Percentiles rank a stretch among this genome's conserved stretches.
Evolutionary conservation across 768 basidiomycete species (phyloP).

Genomic region (Coprinopsis cinerea): DNA sequence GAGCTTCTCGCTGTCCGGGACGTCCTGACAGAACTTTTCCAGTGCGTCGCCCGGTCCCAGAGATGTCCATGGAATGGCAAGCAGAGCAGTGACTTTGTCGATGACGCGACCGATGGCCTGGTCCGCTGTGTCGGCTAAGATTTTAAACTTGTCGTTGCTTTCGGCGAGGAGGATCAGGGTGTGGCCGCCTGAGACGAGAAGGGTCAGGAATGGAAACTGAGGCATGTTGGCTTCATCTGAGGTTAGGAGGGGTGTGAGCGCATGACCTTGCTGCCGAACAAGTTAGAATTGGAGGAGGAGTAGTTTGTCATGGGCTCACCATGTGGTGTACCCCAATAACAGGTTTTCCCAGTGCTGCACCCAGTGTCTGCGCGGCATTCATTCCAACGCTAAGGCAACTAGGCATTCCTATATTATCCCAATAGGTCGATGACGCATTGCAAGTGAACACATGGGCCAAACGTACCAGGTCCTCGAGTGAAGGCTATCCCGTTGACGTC

Average conservation of each 20-base stretch:
- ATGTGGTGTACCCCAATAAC: constrained; percentile 93
- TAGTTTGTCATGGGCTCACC: constrained; percentile 40
- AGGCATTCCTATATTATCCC: constrained; percentile 49
- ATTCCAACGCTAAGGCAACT: constrained; percentile 77
- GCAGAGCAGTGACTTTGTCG: constrained; percentile 74
- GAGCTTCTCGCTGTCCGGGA: constrained; percentile 34
- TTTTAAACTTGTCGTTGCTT: constrained; percentile 50
- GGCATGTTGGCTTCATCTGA: constrained; percentile 36
- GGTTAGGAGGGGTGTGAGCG: constrained; percentile 75
- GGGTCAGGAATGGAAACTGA: constrained; percentile 79
- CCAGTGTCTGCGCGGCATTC: constrained; percentile 81
- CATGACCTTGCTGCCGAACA: constrained; percentile 78
- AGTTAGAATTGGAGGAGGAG: no score
- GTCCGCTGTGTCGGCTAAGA: constrained; percentile 71
- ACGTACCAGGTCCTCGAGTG: constrained; percentile 77
- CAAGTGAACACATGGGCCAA: not conserved
- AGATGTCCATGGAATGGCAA: constrained; percentile 58
- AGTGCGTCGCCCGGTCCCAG: constrained; percentile 76
- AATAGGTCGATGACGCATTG: constrained; percentile 6
- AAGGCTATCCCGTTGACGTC: constrained; percentile 87
- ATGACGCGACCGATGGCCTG: constrained; percentile 74
- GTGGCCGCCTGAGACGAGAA: constrained; percentile 93
- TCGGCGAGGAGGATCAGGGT: constrained; percentile 78
- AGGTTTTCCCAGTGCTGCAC: constrained; percentile 72
- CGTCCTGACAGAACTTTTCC: constrained; percentile 57